Evolutionary conservation across 768 basidiomycete genomes (phyloP).

Genomic region (Rhodosporidiobolus sp.): DNA sequence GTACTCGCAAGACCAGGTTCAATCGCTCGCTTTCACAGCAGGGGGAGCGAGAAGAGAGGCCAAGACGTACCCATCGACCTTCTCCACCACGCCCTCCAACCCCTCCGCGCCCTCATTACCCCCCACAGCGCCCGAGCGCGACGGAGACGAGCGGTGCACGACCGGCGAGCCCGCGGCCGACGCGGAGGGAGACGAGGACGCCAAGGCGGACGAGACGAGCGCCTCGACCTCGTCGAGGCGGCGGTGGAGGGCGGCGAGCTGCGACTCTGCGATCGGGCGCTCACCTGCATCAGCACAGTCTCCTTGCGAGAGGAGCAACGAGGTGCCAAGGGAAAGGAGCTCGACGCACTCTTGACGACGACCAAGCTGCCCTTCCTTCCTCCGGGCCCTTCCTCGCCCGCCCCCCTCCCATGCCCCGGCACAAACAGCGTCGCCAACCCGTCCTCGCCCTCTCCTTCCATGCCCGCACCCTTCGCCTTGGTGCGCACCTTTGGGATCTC

Average conservation of each 20-base stretch:
- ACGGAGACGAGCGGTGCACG: too few species aligned
- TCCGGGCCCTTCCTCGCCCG: neutral
- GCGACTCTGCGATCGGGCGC: conserved; percentile 2
- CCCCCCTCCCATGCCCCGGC: neutral
- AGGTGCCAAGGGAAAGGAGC: neutral
- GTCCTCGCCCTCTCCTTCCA: neutral
- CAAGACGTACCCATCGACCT: too few species aligned
- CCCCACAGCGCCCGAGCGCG: too few species aligned
- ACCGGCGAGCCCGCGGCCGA: neutral
- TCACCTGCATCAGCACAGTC: neutral
- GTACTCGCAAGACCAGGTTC: too few species aligned
- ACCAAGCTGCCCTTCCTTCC: conserved; percentile 31
- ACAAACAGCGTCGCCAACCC: conserved; percentile 26
- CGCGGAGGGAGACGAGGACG: neutral
- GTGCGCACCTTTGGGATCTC: conserved; percentile 15
- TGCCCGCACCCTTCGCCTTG: neutral
- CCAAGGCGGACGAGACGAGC: conserved; percentile 15
- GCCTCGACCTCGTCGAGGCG: conserved; percentile 32
- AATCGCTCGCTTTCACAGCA: too few species aligned
- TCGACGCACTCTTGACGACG: conserved; percentile 34
- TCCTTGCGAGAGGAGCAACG: too few species aligned
- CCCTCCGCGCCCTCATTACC: neutral
- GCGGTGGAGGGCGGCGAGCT: conserved; percentile 30
- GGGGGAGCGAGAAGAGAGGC: too few species aligned
- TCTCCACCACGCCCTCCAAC: neutral